Evolutionary conservation across 495 filamentous ascomycete species (phyloP).

Genomic region (Lasiosphaeris hirsuta): DNA sequence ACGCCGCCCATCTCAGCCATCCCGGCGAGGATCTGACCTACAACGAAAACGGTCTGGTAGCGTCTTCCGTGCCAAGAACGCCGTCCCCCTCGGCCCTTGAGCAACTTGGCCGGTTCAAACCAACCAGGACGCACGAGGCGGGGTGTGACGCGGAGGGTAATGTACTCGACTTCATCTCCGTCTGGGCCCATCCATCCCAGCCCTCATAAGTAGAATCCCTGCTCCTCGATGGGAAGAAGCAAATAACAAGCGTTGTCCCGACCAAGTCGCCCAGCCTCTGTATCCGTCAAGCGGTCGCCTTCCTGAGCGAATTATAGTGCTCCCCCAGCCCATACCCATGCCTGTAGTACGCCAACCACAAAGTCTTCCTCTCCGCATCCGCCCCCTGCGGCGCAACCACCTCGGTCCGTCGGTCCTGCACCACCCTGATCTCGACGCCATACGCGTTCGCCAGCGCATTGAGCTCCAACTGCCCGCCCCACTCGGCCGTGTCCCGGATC

Average conservation of each 20-base stretch:
- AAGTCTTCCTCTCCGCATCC: constrained; percentile 33
- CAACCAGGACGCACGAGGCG: constrained; percentile 64
- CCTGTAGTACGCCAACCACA: constrained; percentile 95
- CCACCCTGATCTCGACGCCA: constrained; percentile 74
- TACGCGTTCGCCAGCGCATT: constrained; percentile 81
- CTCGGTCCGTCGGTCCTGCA: constrained; percentile 80
- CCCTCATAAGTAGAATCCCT: neutral
- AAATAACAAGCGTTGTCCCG: no score
- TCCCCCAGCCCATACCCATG: constrained; percentile 91
- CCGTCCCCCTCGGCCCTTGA: constrained; percentile 48
- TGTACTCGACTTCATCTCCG: constrained; percentile 58
- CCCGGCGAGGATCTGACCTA: constrained; percentile 66
- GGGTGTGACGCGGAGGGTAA: constrained; percentile 45
- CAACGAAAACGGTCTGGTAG: constrained; percentile 52
- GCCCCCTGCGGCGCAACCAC: constrained; percentile 55
- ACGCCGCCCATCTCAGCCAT: constrained; percentile 61
- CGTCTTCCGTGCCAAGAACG: constrained; percentile 31
- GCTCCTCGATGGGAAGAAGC: no score
- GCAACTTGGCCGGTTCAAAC: constrained; percentile 61
- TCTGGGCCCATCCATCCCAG: constrained; percentile 35
- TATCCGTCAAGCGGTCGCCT: constrained; percentile 1
- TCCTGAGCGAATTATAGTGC: constrained; percentile 86
- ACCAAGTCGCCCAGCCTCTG: neutral
- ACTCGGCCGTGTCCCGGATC: constrained; percentile 87
- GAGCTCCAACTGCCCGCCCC: constrained; percentile 92